Base-by-base conservation (phyloP, 2,329 filamentous ascomycete species). In the Scytalidium lignicola region DNA sequence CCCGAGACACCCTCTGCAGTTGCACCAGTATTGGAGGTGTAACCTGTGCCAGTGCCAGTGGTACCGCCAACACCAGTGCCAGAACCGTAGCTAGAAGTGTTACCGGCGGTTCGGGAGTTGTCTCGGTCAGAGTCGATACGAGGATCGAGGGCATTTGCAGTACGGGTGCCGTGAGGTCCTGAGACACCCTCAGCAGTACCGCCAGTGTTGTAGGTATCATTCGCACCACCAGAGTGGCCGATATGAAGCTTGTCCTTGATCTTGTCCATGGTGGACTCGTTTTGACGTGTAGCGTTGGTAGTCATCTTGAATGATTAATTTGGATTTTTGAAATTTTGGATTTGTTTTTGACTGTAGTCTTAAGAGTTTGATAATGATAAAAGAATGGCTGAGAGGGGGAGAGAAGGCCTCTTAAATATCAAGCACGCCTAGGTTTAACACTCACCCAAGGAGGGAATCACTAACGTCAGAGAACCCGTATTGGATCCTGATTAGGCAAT, bases 161-260 rank as follows among this genome's bases (percentile, higher is more conserved):
- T n/a, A 15, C 65, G 66, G 26, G 63, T 65, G 18, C 56, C 55
- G 49, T 70, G 67, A 26, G 66, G 66, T 15, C 69, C 65, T 40
- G 55, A 57, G 8, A 52, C 62, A 7, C 56, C 56, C n/a, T 43
- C 45, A 12, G 53, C 45, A 22, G 51, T 17, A 19, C 56, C 54
- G 17, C 55, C 51, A 39, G 48, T 51, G 42, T 57, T 56, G 55
- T 66, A 58, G 10, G 23, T 26, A 10, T 26, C 10, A 10, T 10
- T 26, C n/a, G n/a, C n/a, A n/a, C n/a, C n/a, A 28, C 13, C 13
- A 7, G 26, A 28, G 83, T 81, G 55, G 81, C 78, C 0, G 82
- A 65, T 3, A 68, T 70, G 29, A 76, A 65, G 28, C 43, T 60
- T 19, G 64, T 65, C 32, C 45, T 47, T 47, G 45, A 47, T 28